Conservation (phyloP, 352 stramenopile species). For the Pythium oligandrum region DNA sequence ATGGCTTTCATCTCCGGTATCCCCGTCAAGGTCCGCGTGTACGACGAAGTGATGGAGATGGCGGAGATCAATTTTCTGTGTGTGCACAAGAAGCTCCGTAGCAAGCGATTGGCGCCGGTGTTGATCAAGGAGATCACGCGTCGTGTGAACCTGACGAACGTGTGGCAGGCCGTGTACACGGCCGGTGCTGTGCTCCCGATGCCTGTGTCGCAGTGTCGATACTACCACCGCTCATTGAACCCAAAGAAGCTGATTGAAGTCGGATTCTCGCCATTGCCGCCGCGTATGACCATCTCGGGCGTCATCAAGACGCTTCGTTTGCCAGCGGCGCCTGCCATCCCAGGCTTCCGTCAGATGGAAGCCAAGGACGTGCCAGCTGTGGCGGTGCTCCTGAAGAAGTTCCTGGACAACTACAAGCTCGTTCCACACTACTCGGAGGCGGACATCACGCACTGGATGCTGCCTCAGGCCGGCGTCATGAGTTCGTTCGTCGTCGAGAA, state of each 20-base stretch:
- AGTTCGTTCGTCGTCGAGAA: slow-evolving; percentile 92
- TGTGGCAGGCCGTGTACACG: slow-evolving; percentile 98
- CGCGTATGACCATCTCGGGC: slow-evolving; percentile 93
- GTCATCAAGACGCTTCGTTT: slow-evolving; percentile 91
- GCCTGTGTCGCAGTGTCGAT: slow-evolving; percentile 92
- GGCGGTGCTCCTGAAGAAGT: slow-evolving; percentile 39
- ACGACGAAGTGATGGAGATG: slow-evolving; percentile 44
- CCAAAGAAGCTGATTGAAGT: slow-evolving; percentile 98
- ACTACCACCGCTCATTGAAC: slow-evolving; percentile 97
- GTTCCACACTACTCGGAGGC: slow-evolving; percentile 84
- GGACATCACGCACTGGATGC: slow-evolving; percentile 97
- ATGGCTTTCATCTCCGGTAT: slow-evolving; percentile 97
- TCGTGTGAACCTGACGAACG: slow-evolving; percentile 91
- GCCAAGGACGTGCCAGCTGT: slow-evolving; percentile 48
- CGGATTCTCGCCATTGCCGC: slow-evolving; percentile 92
- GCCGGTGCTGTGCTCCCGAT: slow-evolving; percentile 96
- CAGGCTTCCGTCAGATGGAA: slow-evolving; percentile 54
- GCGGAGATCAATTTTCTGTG: slow-evolving; percentile 99
- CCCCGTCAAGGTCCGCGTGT: slow-evolving; percentile 78
- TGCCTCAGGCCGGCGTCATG: slow-evolving; percentile 94
- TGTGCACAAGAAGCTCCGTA: slow-evolving; percentile 97
- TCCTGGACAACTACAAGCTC: slow-evolving; percentile 72
- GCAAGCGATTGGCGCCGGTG: slow-evolving; percentile 95
- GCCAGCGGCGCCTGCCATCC: slow-evolving; percentile 28
- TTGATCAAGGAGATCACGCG: slow-evolving; percentile 99